Base-by-base conservation (phyloP, 2,329 filamentous ascomycete species). In the Coleophoma cylindrospora region DNA sequence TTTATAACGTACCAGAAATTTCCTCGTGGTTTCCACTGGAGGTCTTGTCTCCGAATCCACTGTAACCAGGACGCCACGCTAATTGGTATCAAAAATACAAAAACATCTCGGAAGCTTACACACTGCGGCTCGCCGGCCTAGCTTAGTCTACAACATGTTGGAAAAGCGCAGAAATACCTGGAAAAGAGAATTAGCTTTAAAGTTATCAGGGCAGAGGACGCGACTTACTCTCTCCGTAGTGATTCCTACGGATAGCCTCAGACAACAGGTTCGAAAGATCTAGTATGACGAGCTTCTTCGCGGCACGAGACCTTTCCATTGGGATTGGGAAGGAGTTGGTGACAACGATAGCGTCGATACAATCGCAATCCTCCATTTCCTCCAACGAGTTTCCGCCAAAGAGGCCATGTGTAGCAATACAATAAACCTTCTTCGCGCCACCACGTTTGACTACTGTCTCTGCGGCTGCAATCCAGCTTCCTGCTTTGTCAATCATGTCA, bases 401-500 rank as follows among this genome's bases (percentile, higher is more conserved):
- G 34, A 99, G 80, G 38, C 91, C 94, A 64, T 99, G 94, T 0
- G 94, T 97, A 8, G 92, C 94, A 73, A 99, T 95, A 75, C 91
- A 96, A 70, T 96, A 97, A 34, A 99, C 94, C 69, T 88, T 94
- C 61, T 89, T 95, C 1, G 94, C 94, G 41, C 83, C 81, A 57
- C 94, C 95, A 56, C 41, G 83, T 76, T 97, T 97, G 48, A 96
- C 89, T 2, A 96, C 92, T 1, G 91, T 95, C 74, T 99, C 94
- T 12, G 94, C 94, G 7, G 94, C 94, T 6, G 92, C 92, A 59
- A 99, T 95, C 94, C 94, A 99, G 7, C 90, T 96, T 13, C 87
- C 89, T 10, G 91, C 85, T 73, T 96, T 96, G 72, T 99, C 94
- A 64, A 99, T 96, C 88, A 99, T 97, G 67, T 99, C 94, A 67